Evolutionary conservation across 1,284 basidiomycete species (phyloP).

Genomic region (Waitea zeae): DNA sequence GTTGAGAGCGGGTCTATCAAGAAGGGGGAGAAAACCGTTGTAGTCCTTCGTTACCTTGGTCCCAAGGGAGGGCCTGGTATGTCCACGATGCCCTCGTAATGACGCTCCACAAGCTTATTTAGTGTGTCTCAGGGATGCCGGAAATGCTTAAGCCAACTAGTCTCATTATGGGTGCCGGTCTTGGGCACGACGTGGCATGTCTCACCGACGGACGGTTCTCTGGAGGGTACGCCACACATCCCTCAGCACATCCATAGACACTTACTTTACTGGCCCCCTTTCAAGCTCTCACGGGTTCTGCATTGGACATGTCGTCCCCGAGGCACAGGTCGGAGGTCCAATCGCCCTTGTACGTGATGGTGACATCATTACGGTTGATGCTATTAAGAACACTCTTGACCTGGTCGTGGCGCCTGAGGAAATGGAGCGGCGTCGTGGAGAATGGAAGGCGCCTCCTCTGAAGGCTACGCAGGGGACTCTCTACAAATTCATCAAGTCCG

Average conservation of each 20-base stretch:
- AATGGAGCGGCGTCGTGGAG: conserved; percentile 43
- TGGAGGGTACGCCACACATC: conserved; percentile 48
- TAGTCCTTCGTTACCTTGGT: conserved; percentile 76
- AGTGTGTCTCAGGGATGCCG: conserved; percentile 68
- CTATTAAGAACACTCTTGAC: conserved; percentile 70
- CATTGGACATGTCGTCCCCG: conserved; percentile 84
- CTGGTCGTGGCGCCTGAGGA: conserved; percentile 56
- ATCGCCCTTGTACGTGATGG: conserved; percentile 84
- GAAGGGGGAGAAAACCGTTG: conserved; percentile 82
- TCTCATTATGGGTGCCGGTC: conserved; percentile 85
- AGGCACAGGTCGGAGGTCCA: conserved; percentile 80
- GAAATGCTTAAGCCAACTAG: conserved; percentile 90
- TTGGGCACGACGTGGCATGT: conserved; percentile 80
- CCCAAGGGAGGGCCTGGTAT: conserved; percentile 78
- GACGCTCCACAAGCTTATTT: neutral
- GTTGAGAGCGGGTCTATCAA: conserved; percentile 70
- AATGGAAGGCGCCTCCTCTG: conserved; percentile 71
- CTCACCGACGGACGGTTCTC: conserved; percentile 91
- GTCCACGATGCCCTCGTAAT: conserved; percentile 9
- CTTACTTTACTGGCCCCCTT: conserved; percentile 5
- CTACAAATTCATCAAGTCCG: conserved; percentile 76
- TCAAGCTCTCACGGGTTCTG: conserved; percentile 75
- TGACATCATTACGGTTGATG: conserved; percentile 74
- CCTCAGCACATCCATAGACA: conserved; percentile 6
- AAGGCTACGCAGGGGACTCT: conserved; percentile 76